Conservation (phyloP, 345 rosid genomes). For the Eucalyptus marginata region DNA sequence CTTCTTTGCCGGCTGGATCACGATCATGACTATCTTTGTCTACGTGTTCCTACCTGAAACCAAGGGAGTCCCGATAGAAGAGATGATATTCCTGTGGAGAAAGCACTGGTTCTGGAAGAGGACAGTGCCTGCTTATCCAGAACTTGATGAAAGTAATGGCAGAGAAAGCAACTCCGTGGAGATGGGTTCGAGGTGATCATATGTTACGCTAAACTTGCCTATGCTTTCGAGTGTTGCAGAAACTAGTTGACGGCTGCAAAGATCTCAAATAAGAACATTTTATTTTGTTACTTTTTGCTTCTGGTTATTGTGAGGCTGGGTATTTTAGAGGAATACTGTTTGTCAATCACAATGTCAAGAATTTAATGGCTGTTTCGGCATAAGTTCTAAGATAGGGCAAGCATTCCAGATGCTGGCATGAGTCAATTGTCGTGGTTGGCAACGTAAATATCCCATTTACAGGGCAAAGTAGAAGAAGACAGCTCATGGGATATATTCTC, state of each 20-base stretch:
- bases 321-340: neutral
- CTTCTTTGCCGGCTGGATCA: constrained; percentile 76
- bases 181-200: neutral
- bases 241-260: neutral
- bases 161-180: neutral
- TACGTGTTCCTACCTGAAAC: constrained; percentile 71
- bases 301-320: neutral
- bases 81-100: constrained; percentile 76
- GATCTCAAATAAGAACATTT: neutral
- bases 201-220: neutral
- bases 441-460: neutral
- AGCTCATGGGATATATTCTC: neutral
- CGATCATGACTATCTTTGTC: constrained; percentile 77
- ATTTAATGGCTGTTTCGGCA: neutral
- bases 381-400: neutral
- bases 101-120: constrained; percentile 95
- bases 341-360: neutral
- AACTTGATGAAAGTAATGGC: constrained; percentile 3
- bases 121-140: constrained; percentile 25
- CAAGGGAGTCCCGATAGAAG: constrained; percentile 90
- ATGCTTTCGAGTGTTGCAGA: neutral
- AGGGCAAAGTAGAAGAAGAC: neutral
- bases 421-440: neutral
- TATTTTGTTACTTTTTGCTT: neutral
- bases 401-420: neutral